Evolutionary conservation across 192 early-diverging fungal genomes (phyloP).

Genomic region (Obelidium mucronatum): DNA sequence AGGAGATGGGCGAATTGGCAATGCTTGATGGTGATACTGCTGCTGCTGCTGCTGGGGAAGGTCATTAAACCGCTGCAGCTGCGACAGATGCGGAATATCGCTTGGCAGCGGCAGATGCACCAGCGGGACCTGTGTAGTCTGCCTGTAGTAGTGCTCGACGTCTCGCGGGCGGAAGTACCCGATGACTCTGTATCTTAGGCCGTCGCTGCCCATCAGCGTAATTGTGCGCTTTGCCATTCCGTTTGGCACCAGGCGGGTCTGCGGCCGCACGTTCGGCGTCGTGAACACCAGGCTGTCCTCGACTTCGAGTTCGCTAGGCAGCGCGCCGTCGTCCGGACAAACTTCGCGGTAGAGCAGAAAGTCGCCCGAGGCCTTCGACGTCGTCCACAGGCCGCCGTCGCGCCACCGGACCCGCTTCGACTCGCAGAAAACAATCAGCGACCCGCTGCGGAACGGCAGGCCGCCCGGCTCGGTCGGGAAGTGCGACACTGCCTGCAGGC

Average conservation of each 20-base stretch:
- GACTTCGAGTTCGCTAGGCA: neutral
- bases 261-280: neutral
- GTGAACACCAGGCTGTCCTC: neutral
- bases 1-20: too few relatives aligned
- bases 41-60: too few relatives aligned
- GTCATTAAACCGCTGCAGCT: too few relatives aligned
- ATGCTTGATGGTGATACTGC: too few relatives aligned
- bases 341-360: constrained; percentile 17
- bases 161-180: neutral
- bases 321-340: too few relatives aligned
- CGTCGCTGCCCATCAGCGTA: neutral
- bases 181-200: neutral
- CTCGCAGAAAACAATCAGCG: neutral
- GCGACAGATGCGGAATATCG: too few relatives aligned
- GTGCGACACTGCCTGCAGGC: too few relatives aligned
- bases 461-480: too few relatives aligned
- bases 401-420: neutral
- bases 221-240: constrained; percentile 17
- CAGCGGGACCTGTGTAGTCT: too few relatives aligned
- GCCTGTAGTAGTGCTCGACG: constrained; percentile 2
- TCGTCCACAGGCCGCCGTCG: neutral
- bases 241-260: constrained; percentile 1
- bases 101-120: too few relatives aligned
- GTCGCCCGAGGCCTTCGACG: neutral
- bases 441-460: neutral